Evolutionary conservation across 352 stramenopile species (phyloP).

Genomic region (Phytophthora hybrid): DNA sequence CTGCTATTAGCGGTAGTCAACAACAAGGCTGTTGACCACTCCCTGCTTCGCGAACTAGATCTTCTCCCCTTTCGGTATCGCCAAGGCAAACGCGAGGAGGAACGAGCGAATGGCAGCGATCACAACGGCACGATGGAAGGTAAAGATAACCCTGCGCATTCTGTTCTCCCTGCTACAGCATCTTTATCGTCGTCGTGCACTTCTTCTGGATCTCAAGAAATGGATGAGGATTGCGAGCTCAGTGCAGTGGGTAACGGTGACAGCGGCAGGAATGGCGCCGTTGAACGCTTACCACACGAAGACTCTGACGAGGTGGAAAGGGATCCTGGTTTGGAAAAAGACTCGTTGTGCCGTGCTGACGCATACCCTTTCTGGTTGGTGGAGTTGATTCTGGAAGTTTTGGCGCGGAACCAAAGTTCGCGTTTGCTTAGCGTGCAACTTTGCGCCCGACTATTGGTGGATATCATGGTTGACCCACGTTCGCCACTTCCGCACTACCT

Average conservation of each 20-base stretch:
- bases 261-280: conserved; percentile 6
- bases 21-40: conserved; percentile 69
- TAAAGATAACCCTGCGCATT: conserved; percentile 13
- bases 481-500: conserved; percentile 28
- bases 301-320: conserved; percentile 12
- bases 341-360: conserved; percentile 3
- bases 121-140: conserved; percentile 1
- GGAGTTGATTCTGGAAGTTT: conserved; percentile 49
- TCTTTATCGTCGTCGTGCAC: conserved; percentile 38
- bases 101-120: not conserved
- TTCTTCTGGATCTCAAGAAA: conserved; percentile 36
- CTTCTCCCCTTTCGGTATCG: conserved; percentile 63
- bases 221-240: conserved; percentile 17
- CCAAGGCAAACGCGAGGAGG: conserved; percentile 28
- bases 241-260: not conserved
- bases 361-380: conserved; percentile 66
- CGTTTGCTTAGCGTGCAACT: conserved; percentile 70
- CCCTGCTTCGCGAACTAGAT: conserved; percentile 65
- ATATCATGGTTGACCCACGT: conserved; percentile 58
- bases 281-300: not conserved
- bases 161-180: conserved; percentile 18
- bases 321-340: conserved; percentile 10
- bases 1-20: conserved; percentile 74
- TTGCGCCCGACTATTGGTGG: conserved; percentile 58
- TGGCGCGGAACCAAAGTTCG: conserved; percentile 57